These are phyloP conservation scores for Musa beccarii DNA, from an alignment of 176 grass and related monocot species.

Conservation along the genomic window DNA sequence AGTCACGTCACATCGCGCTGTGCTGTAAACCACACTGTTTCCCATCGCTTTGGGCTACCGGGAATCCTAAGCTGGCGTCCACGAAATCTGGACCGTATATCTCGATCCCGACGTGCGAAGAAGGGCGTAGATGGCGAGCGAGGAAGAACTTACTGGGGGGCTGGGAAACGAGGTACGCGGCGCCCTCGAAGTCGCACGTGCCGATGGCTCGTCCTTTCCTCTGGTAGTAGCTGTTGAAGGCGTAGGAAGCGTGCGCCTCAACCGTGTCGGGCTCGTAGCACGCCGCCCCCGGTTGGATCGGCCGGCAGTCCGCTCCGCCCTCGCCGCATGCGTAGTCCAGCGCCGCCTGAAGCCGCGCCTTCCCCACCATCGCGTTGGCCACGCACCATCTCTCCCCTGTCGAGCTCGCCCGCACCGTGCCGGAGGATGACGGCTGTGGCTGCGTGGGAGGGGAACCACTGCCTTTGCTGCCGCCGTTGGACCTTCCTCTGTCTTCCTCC, in stretches of 20 bases:
- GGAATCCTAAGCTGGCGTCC: not conserved
- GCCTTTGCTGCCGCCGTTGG: not conserved
- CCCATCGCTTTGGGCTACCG: not conserved
- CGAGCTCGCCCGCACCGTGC: conserved; percentile 33
- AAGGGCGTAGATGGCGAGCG: not conserved
- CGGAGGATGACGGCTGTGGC: not conserved
- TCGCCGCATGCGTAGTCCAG: conserved; percentile 81
- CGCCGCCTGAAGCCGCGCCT: conserved; percentile 44
- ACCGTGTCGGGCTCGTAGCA: conserved; percentile 91
- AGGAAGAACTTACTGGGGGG: conserved; percentile 34
- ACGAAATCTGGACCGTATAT: not conserved
- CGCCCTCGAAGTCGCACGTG: conserved; percentile 79
- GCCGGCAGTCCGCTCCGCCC: conserved; percentile 68
- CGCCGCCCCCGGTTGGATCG: conserved; percentile 63
- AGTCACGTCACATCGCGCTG: conserved; percentile 19
- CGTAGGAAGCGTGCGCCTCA: conserved; percentile 55
- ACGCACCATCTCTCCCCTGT: conserved; percentile 74
- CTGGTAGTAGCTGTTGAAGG: conserved; percentile 84
- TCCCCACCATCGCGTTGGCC: conserved; percentile 47
- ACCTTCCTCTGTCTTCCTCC: conserved; percentile 17
- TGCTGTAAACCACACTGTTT: not conserved
- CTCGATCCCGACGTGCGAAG: not conserved
- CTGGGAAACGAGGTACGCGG: conserved; percentile 57
- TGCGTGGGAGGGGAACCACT: not conserved
- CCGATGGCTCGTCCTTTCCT: conserved; percentile 43